A percentile compares a stretch with the other conserved stretches of the same genome.
Conservation (phyloP, 805 yeast species). For the Kurtzmaniella fragi region DNA sequence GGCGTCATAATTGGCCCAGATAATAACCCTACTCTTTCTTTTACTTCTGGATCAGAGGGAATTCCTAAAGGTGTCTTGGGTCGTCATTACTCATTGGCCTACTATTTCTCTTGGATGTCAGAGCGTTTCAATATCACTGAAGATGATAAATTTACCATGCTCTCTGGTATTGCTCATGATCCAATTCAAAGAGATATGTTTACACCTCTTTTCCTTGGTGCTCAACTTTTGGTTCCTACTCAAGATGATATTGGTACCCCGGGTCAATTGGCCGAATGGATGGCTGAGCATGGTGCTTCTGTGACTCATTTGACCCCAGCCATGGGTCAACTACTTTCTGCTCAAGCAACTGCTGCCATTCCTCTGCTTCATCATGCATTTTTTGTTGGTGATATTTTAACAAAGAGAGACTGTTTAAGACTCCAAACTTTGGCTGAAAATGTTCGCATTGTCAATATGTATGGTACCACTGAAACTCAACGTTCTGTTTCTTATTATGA, state of each 20-base stretch:
- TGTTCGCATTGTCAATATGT: constrained; percentile 91
- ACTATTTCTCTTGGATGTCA: constrained; percentile 99
- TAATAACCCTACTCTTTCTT: constrained; percentile 91
- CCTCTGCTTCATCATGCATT: constrained; percentile 91
- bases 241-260: constrained; percentile 98
- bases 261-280: constrained; percentile 96
- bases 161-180: constrained; percentile 98
- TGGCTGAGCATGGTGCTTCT: constrained; percentile 83
- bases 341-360: constrained; percentile 87
- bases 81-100: constrained; percentile 93
- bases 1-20: constrained; percentile 97
- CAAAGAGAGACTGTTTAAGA: constrained; percentile 94
- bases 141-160: constrained; percentile 90
- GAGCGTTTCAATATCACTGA: constrained; percentile 70
- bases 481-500: constrained; percentile 95
- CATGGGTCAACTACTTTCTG: constrained; percentile 96
- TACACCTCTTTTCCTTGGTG: constrained; percentile 95
- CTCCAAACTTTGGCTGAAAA: constrained; percentile 89
- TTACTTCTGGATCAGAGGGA: constrained; percentile 98
- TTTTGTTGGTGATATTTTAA: constrained; percentile 95
- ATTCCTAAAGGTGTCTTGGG: constrained; percentile 98
- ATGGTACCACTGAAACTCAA: constrained; percentile 99
- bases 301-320: constrained; percentile 99
- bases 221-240: constrained; percentile 88
- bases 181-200: constrained; percentile 99